phyloP scores from a whole-genome alignment of 129 eudicot species.

The Centrapalus pauciflorus region DNA sequence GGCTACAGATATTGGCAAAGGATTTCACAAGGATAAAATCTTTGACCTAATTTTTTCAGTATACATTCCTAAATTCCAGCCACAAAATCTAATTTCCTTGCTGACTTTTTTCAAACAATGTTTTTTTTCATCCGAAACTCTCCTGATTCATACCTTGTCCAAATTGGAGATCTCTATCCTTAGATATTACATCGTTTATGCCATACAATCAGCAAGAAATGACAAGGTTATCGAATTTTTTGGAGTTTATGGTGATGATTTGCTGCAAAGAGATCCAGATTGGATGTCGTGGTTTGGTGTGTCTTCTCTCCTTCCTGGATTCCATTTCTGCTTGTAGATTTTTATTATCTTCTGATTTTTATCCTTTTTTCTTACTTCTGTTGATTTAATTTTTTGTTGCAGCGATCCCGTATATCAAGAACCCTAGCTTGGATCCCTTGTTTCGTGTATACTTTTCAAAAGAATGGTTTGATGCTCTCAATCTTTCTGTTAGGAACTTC shows the following conservation, averaged over 20 bases:
- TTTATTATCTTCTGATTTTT: background rate
- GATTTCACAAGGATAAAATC: slow-evolving; percentile 79
- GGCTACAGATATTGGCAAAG: slow-evolving; percentile 72
- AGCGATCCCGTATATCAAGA: slow-evolving; percentile 79
- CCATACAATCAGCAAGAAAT: slow-evolving; percentile 51
- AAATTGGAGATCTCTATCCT: slow-evolving; percentile 67
- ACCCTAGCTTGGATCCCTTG: slow-evolving; percentile 75
- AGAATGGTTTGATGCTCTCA: slow-evolving; percentile 79
- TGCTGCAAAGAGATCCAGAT: slow-evolving; percentile 55
- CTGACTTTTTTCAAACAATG: slow-evolving; percentile 65
- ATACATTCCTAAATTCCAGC: slow-evolving; percentile 73
- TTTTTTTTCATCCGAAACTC: slow-evolving; percentile 59
- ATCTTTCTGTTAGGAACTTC: slow-evolving; percentile 72
- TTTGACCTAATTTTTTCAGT: slow-evolving; percentile 74
- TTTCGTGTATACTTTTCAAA: slow-evolving; percentile 72
- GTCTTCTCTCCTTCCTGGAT: slow-evolving; percentile 26
- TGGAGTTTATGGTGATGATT: slow-evolving; percentile 51
- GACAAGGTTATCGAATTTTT: slow-evolving; percentile 72
- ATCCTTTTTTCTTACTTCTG: background rate
- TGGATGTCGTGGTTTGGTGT: slow-evolving; percentile 94
- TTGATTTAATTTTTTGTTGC: too few relatives aligned
- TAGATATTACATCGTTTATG: slow-evolving; percentile 59
- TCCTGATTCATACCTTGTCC: slow-evolving; percentile 39
- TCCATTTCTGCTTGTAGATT: background rate
- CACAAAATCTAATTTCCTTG: slow-evolving; percentile 55